Percentiles rank a stretch among this genome's conserved stretches.
Evolutionary conservation across 1,284 basidiomycete species (phyloP).

Genomic region (Trichosporon coremiiforme): DNA sequence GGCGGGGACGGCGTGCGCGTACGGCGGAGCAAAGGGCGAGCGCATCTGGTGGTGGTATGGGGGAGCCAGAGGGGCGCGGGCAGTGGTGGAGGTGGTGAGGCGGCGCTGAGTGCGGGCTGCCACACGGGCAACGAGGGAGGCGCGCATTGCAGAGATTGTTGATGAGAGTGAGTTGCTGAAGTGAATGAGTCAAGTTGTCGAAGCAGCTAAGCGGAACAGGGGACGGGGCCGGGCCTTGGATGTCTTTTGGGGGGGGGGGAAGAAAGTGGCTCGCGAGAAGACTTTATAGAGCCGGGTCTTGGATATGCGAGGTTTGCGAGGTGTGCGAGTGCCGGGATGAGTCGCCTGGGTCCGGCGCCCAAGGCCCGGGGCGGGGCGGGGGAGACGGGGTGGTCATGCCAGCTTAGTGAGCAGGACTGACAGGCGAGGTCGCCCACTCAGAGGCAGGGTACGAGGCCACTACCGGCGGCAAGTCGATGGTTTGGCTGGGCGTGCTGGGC

Average conservation of each 20-base stretch:
- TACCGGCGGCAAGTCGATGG: neutral
- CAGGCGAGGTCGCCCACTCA: neutral
- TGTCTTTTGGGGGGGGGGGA: neutral
- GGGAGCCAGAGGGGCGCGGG: conserved; percentile 31
- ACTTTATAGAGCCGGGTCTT: neutral
- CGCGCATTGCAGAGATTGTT: conserved; percentile 25
- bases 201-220: neutral
- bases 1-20: conserved; percentile 26
- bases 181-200: neutral
- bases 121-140: conserved; percentile 27
- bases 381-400: neutral
- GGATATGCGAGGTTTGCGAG: conserved; percentile 8
- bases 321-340: neutral
- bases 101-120: conserved; percentile 31
- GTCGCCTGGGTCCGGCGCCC: conserved; percentile 1
- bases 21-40: conserved; percentile 28
- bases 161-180: neutral
- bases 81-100: conserved; percentile 28
- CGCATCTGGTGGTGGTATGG: conserved; percentile 30
- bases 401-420: neutral
- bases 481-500: neutral
- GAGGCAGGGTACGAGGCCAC: neutral
- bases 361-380: neutral
- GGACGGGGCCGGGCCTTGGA: neutral
- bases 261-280: neutral